Percentiles rank a stretch among this genome's conserved stretches.
These are phyloP conservation scores for Quillaja saponaria DNA, from an alignment of 306 rosid species.

Conservation along the genomic window DNA sequence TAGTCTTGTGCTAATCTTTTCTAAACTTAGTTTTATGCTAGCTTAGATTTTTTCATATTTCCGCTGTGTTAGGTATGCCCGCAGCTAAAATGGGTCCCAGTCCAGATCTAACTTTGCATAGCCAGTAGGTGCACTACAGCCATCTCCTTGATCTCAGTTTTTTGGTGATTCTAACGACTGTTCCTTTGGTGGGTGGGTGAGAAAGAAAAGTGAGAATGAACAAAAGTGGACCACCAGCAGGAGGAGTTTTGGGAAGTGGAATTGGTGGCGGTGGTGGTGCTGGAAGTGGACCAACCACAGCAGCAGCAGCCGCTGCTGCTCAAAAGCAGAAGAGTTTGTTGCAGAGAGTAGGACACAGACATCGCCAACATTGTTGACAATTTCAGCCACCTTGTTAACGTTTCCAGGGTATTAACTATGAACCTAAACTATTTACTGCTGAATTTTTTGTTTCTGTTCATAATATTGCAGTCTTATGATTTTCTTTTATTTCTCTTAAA, in stretches of 20 bases:
- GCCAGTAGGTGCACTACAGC: too few species aligned
- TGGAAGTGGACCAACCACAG: conserved; percentile 60
- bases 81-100: too few species aligned
- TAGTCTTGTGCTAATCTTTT: too few species aligned
- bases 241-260: conserved; percentile 39
- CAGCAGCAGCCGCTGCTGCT: conserved; percentile 47
- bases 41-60: too few species aligned
- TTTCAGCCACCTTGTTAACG: conserved; percentile 85
- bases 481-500: too few species aligned
- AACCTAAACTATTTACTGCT: too few species aligned
- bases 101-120: too few species aligned
- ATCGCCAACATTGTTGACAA: conserved; percentile 75
- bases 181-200: conserved; percentile 1
- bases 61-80: too few species aligned
- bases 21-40: too few species aligned
- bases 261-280: conserved; percentile 13
- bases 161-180: neutral
- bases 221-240: conserved; percentile 44
- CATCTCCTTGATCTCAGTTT: too few species aligned
- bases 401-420: conserved; percentile 55
- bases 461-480: neutral
- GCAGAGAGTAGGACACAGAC: conserved; percentile 66
- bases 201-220: conserved; percentile 38
- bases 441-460: neutral
- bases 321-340: conserved; percentile 85